Base-by-base conservation (phyloP, 495 filamentous ascomycete genomes). In the Penicillium silybi region DNA sequence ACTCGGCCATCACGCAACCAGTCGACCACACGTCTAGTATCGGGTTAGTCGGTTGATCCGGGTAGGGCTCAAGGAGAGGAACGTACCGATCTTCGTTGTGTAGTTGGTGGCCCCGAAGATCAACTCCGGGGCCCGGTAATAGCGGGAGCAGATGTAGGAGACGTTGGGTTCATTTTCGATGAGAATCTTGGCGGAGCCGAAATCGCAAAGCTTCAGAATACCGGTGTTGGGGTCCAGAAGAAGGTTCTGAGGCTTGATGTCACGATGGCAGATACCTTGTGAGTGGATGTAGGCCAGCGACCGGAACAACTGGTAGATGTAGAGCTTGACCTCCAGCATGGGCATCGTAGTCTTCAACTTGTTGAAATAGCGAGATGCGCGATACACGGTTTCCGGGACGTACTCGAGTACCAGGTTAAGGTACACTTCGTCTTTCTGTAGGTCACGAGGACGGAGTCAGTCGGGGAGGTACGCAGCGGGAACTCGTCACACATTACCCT, bases 341-440 rank as follows among this genome's bases (percentile, higher is more conserved):
- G 93, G 93, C 93, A 99, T 99, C 15, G 95, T 97, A 6, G 93
- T 96, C 82, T 99, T 99, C 83, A 97, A 83, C 77, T 97, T 99
- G 78, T 95, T 97, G 81, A 97, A 99, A 74, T 96, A 97, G 43
- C 93, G 82, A 39, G 93, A 97, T n/a, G 93, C 95, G 51, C 95
- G 84, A 69, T 97, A 99, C 32, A 99, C 95, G 0, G 93, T 97
- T 76, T 97, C 93, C 9, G 95, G 95, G 44, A 99, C 95, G 66
- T 90, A 99, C 69, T 99, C 93, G 62, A 97, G 86, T 41, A 99
- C 91, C 37, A 99, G 81, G 65, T 99, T 99, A 43, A 99, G 85
- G 70, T 97, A 99, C 11, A 99, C 95, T 77, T 99, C 93, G 67
- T 99, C 95, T 79, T 97, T 96, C 92, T 97, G 50, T 23, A 11